These are phyloP conservation scores for Penicillium coffeae DNA, from an alignment of 495 filamentous ascomycete genomes.

Conservation along the genomic window DNA sequence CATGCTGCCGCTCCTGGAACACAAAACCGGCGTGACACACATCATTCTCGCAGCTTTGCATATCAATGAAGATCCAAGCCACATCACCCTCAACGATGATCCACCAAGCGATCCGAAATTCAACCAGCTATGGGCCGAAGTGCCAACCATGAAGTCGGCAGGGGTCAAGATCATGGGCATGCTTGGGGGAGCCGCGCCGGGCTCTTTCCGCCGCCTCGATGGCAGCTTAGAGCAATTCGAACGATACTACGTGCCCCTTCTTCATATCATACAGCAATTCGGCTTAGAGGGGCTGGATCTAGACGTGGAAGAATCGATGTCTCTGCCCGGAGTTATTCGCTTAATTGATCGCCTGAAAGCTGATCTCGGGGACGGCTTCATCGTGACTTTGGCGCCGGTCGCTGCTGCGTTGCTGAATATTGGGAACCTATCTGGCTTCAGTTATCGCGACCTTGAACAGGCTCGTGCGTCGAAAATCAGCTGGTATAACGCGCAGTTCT, in stretches of 20 bases:
- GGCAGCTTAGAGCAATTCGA: conserved; percentile 55
- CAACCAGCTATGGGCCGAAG: conserved; percentile 64
- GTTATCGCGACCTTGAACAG: conserved; percentile 62
- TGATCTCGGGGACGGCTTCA: conserved; percentile 67
- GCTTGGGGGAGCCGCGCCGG: conserved; percentile 75
- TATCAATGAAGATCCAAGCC: conserved; percentile 57
- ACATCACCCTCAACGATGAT: conserved; percentile 75
- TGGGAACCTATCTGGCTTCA: conserved; percentile 69
- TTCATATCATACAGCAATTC: conserved; percentile 53
- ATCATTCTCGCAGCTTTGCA: conserved; percentile 78
- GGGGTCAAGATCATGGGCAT: conserved; percentile 76
- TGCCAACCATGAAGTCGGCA: conserved; percentile 55
- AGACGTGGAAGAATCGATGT: conserved; percentile 80
- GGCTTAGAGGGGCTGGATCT: conserved; percentile 71
- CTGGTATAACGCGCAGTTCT: conserved; percentile 87
- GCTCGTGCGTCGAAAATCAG: conserved; percentile 60
- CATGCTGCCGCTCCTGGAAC: conserved; percentile 62
- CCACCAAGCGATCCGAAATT: conserved; percentile 54
- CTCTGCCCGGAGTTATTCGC: conserved; percentile 61
- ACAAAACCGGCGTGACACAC: conserved; percentile 63
- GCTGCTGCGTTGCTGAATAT: conserved; percentile 61
- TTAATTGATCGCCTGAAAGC: conserved; percentile 66
- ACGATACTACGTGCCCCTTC: conserved; percentile 61
- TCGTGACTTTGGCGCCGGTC: conserved; percentile 77
- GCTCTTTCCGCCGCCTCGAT: conserved; percentile 66